Percentiles rank a stretch among this genome's conserved stretches.
Conservation (phyloP, 768 basidiomycete species). For the Panaeolus cyanescens region DNA sequence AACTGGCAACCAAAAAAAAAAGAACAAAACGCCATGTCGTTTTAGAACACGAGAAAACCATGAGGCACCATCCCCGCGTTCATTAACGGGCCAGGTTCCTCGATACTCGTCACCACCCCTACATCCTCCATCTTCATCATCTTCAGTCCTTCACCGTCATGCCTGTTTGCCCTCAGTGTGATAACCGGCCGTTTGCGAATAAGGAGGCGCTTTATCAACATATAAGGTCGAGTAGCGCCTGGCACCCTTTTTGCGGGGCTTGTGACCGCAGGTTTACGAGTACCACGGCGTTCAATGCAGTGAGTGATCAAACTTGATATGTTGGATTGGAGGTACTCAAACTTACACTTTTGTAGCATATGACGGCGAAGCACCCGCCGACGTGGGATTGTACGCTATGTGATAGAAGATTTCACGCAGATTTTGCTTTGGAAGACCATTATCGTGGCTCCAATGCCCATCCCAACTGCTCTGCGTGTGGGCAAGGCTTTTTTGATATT, state of each 20-base stretch:
- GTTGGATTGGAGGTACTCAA: neutral
- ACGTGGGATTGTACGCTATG: constrained; percentile 41
- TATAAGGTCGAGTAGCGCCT: constrained; percentile 33
- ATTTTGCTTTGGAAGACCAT: constrained; percentile 44
- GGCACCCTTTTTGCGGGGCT: constrained; percentile 34
- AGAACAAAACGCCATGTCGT: constrained; percentile 7
- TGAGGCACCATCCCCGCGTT: constrained; percentile 13
- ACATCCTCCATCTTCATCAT: constrained; percentile 1
- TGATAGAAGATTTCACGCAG: constrained; percentile 31
- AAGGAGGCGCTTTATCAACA: constrained; percentile 42
- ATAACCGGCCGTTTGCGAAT: constrained; percentile 31
- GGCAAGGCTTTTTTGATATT: constrained; percentile 41
- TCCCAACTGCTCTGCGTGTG: constrained; percentile 47
- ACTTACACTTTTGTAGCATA: constrained; percentile 30
- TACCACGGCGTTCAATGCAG: constrained; percentile 36
- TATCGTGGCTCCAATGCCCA: constrained; percentile 45
- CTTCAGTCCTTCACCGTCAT: constrained; percentile 14
- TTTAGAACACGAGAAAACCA: constrained; percentile 21
- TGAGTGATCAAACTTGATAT: constrained; percentile 19
- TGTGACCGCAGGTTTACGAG: constrained; percentile 39
- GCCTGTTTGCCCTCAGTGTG: constrained; percentile 39
- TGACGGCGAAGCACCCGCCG: constrained; percentile 43
- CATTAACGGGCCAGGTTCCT: neutral
- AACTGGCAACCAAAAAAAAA: neutral
- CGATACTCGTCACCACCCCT: neutral